Base-by-base conservation (phyloP, 164 flowering plant genomes). In the Nelumbo lutea region DNA sequence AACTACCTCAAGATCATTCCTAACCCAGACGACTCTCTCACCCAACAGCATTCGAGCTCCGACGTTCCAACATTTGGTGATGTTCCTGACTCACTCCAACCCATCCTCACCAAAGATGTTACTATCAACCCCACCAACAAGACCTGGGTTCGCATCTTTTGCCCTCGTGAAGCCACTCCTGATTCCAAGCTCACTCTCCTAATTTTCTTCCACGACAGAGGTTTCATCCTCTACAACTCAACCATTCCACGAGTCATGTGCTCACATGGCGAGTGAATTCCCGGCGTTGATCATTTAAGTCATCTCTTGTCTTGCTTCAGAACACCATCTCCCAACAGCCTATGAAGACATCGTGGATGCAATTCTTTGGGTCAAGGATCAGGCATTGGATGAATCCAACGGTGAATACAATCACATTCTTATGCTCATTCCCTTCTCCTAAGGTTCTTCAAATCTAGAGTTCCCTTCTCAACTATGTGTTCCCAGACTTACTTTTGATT, bases 341-440 rank as follows among this genome's bases (percentile, higher is more conserved):
- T 60, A 41, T n/a, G 62, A 60, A 79, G 77, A 75, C 52, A 75
- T 47, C 52, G 65, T 14, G 74, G 45, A 60, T 69, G 79, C 48
- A 76, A 80, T 65, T 76, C 83, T 6, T 6, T 73, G 63, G 55
- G 3, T 38, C 69, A 61, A 2, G 76, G 63, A 1, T 53, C 76
- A 1, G 66, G 62, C 53, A 39, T 11, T 0, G 63, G 56, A 50
- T 7, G n/a, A 46, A 68, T 2, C 79, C 73, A 14, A 77, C 53
- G 63, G 73, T 73, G 87, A 89, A 27, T 27, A 27, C 27, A 27
- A 27, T 27, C 27, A 27, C 27, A 27, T 27, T 27, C 27, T 27
- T 27, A 27, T 27, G 27, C 27, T 27, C 27, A 27, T 27, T 27
- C 27, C 27, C 27, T 27, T 27, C 27, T 27, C 27, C 27, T 27